These are phyloP conservation scores for Agrocybe praecox DNA, from an alignment of 768 basidiomycete genomes.

Conservation along the genomic window DNA sequence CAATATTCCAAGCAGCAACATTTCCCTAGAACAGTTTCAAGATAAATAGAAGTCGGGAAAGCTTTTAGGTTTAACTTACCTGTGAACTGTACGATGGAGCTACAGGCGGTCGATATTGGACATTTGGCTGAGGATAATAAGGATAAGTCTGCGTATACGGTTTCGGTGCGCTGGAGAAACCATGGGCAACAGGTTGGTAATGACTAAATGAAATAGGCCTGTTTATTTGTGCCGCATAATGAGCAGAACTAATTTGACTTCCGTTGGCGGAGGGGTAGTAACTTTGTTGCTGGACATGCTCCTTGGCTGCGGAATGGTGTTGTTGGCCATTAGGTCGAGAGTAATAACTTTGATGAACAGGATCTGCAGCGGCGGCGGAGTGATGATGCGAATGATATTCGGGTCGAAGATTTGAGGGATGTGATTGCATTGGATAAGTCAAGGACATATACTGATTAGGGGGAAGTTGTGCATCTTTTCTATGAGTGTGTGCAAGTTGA, in stretches of 20 bases:
- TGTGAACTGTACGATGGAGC: conserved; percentile 17
- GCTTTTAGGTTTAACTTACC: not conserved
- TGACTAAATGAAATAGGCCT: conserved; percentile 44
- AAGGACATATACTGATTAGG: conserved; percentile 9
- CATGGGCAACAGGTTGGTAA: conserved; percentile 47
- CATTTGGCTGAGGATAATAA: conserved; percentile 22
- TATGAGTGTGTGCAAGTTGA: conserved; percentile 6
- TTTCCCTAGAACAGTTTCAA: conserved; percentile 17
- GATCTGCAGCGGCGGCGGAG: conserved; percentile 7
- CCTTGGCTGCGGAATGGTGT: not conserved
- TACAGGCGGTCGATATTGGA: conserved; percentile 7
- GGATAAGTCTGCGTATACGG: conserved; percentile 21
- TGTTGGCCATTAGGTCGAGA: not conserved
- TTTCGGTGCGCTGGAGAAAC: conserved; percentile 28
- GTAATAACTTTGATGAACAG: conserved; percentile 10
- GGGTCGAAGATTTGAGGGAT: conserved; percentile 2
- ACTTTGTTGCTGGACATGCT: conserved; percentile 5
- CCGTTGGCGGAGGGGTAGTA: conserved; percentile 17
- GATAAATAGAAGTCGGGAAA: not conserved
- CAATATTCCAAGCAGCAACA: conserved; percentile 25
- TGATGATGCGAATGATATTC: conserved; percentile 11
- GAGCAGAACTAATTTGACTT: conserved; percentile 15
- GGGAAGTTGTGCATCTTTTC: conserved; percentile 1
- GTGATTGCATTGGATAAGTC: conserved; percentile 10
- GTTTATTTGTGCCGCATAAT: conserved; percentile 9